These are phyloP conservation scores for Beauveria medogensis DNA, from an alignment of 2,329 filamentous ascomycete genomes.

Conservation along the genomic window DNA sequence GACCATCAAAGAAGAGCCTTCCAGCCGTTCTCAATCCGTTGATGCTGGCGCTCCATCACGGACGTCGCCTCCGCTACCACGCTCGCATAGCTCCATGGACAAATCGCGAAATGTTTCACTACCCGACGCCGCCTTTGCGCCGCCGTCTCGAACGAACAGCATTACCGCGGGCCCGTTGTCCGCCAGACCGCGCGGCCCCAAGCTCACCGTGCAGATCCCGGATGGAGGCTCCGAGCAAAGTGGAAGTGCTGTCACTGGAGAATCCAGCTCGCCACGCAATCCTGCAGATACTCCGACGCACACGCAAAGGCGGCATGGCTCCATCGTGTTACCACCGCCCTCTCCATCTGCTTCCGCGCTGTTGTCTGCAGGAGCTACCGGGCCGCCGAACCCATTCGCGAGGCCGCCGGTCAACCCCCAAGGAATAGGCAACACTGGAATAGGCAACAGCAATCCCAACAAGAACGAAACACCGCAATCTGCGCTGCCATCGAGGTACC, in stretches of 20 bases:
- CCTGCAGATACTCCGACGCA: constrained; percentile 52
- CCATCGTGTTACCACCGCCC: constrained; percentile 80
- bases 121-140: constrained; percentile 56
- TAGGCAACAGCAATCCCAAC: background rate
- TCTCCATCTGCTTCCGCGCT: constrained; percentile 82
- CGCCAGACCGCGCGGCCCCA: constrained; percentile 65
- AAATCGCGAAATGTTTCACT: constrained; percentile 50
- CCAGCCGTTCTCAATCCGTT: constrained; percentile 53
- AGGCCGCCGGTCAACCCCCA: constrained; percentile 59
- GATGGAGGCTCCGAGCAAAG: constrained; percentile 75
- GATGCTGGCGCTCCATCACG: constrained; percentile 48
- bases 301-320: constrained; percentile 39
- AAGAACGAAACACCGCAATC: constrained; percentile 68
- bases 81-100: constrained; percentile 35
- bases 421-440: constrained; percentile 29
- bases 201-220: constrained; percentile 89
- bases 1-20: constrained; percentile 28
- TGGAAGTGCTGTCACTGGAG: constrained; percentile 64
- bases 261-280: constrained; percentile 57
- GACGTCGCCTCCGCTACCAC: constrained; percentile 48
- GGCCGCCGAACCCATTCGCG: constrained; percentile 92
- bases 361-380: constrained; percentile 81
- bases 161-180: constrained; percentile 45
- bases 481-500: constrained; percentile 82
- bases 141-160: constrained; percentile 73